phyloP scores from a whole-genome alignment of 208 protist genomes.

The Wallacemonas collosoma region DNA sequence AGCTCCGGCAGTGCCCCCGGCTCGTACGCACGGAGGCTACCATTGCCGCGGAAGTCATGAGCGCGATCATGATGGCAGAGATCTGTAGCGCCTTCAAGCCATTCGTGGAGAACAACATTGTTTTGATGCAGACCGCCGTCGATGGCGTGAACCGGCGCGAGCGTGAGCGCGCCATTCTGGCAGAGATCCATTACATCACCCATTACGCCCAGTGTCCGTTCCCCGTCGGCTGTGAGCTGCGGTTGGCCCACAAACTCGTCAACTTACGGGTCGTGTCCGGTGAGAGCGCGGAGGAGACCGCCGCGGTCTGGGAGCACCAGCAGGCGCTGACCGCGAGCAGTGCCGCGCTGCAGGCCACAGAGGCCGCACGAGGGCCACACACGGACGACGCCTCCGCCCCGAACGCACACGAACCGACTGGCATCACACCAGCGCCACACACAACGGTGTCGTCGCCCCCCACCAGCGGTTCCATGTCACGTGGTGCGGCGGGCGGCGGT shows the following conservation, averaged over 20 bases:
- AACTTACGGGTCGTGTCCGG: slow-evolving; percentile 50
- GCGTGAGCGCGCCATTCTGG: slow-evolving; percentile 52
- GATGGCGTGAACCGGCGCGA: slow-evolving; percentile 48
- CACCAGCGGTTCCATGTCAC: no score
- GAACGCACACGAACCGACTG: no score
- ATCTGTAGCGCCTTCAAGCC: slow-evolving; percentile 31
- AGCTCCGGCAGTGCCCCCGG: slow-evolving; percentile 42
- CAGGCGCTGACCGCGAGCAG: not conserved
- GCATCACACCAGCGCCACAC: no score
- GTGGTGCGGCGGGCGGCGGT: no score
- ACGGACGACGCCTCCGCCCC: no score
- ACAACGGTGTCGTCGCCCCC: no score
- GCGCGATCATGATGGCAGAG: slow-evolving; percentile 71
- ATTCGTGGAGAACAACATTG: slow-evolving; percentile 60
- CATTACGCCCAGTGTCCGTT: slow-evolving; percentile 21
- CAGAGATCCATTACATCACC: slow-evolving; percentile 58
- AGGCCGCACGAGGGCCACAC: not conserved
- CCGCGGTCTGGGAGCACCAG: not conserved
- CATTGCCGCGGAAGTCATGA: slow-evolving; percentile 63
- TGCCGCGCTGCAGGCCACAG: not conserved
- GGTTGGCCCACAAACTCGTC: slow-evolving; percentile 47
- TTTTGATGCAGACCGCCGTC: slow-evolving; percentile 59
- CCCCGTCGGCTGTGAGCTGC: slow-evolving; percentile 28
- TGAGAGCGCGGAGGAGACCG: slow-evolving; percentile 40
- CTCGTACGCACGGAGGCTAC: slow-evolving; percentile 41